phyloP scores from a whole-genome alignment of 306 rosid genomes.

The Carpinus fangiana region DNA sequence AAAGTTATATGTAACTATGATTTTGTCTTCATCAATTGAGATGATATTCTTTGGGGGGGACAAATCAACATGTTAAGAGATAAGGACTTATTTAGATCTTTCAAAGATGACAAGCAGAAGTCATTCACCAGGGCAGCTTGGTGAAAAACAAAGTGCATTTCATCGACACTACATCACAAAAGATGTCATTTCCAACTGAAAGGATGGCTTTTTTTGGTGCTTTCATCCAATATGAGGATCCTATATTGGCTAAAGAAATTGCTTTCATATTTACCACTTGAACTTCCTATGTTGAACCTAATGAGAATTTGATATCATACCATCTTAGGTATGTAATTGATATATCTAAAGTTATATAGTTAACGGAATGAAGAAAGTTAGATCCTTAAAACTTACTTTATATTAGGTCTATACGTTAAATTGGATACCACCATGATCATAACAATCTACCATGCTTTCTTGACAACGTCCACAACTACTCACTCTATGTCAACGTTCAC shows the following conservation, averaged over 20 bases:
- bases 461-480: too few species aligned
- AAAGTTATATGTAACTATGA: neutral
- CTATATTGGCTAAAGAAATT: neutral
- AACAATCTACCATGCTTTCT: too few species aligned
- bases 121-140: constrained; percentile 3
- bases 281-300: too few species aligned
- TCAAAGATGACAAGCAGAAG: constrained; percentile 22
- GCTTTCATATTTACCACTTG: neutral
- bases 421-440: too few species aligned
- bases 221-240: neutral
- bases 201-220: neutral
- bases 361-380: too few species aligned
- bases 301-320: neutral
- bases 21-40: neutral
- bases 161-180: neutral
- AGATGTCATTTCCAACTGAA: neutral
- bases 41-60: constrained; percentile 2
- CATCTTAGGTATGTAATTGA: neutral
- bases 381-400: too few species aligned
- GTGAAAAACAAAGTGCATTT: constrained; percentile 27
- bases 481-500: too few species aligned
- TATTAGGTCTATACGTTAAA: too few species aligned
- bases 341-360: too few species aligned
- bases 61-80: constrained; percentile 7
- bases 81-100: constrained; percentile 21